Evolutionary conservation across 352 stramenopile genomes (phyloP).

Genomic region (Nothophytophthora sp.): DNA sequence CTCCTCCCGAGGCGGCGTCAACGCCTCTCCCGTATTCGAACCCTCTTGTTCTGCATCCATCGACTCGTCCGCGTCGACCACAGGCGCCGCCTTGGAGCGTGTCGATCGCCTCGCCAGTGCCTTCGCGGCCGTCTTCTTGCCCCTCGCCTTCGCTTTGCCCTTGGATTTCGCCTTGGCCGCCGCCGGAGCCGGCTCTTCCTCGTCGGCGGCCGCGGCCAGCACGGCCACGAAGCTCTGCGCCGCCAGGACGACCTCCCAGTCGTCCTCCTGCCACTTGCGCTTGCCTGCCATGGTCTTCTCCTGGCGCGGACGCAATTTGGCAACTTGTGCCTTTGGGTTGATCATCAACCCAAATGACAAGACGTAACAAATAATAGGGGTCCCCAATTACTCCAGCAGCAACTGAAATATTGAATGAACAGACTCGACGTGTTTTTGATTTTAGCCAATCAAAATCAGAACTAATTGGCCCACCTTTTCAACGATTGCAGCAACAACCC

Average conservation of each 20-base stretch:
- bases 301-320: too few species aligned
- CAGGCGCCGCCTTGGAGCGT: constrained; percentile 1
- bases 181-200: background rate
- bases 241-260: constrained; percentile 70
- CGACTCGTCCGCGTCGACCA: constrained; percentile 3
- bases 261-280: constrained; percentile 68
- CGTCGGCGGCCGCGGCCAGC: constrained; percentile 28
- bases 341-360: too few species aligned
- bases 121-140: constrained; percentile 20
- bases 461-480: too few species aligned
- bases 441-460: too few species aligned
- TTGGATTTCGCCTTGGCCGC: constrained; percentile 2
- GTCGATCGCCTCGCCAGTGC: constrained; percentile 3
- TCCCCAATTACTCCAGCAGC: too few species aligned
- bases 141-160: background rate
- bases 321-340: too few species aligned
- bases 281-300: constrained; percentile 18
- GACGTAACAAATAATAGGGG: too few species aligned
- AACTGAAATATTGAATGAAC: too few species aligned
- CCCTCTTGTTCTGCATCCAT: constrained; percentile 13
- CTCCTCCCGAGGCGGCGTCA: background rate
- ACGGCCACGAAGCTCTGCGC: constrained; percentile 72
- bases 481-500: too few species aligned
- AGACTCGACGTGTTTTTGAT: too few species aligned
- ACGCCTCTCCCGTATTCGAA: background rate